Base-by-base conservation (phyloP, 371 early-diverging fungal genomes). In the Dinochytrium kinnereticum region DNA sequence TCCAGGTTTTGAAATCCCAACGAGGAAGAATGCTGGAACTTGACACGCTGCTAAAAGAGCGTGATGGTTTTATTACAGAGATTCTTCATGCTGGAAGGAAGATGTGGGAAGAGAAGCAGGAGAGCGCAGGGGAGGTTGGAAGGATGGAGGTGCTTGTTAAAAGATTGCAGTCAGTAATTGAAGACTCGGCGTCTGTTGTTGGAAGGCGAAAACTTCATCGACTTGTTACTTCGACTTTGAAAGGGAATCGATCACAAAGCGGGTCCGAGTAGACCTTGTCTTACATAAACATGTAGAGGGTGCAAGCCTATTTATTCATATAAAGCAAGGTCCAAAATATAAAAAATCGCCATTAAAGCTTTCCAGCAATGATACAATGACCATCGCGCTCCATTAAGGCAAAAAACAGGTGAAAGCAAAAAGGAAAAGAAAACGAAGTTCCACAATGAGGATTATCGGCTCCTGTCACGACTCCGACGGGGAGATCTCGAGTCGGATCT, bases 101-200 rank as follows among this genome's bases (percentile, higher is more conserved):
- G 34, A 26, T 61, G 28, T 61, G 61, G 61, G 61, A 61, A 34
- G 61, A 61, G 24, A 28, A 26, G 61, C 31, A 61, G 61, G 61
- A 61, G 19, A 34, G 7, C 7, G 24, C 37, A 5, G 33, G 17
- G 19, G 64, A 66, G 39, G 37, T 38, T 30, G 66, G 44, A 40
- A 36, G 44, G 19, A 39, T 66, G 53, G 75, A 75, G 17, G 37
- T 57, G n/a, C 57, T 75, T 1, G 65, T 75, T 39, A 36, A 49
- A 3, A 40, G 75, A 33, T 51, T 75, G 13, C 71, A 70, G 26
- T 5, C 26, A 30, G 67, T 71, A 7, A 34, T 75, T n/a, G 75
- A 75, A 7, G 71, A 71, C 31, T 70, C 71, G n/a, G 75, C 75
- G 24, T 71, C 71, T 2, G 38, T 71, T n/a, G 57, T 75, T 1